Base-by-base conservation (phyloP, 176 grass and related monocot species). In the Thinopyrum elongatum region DNA sequence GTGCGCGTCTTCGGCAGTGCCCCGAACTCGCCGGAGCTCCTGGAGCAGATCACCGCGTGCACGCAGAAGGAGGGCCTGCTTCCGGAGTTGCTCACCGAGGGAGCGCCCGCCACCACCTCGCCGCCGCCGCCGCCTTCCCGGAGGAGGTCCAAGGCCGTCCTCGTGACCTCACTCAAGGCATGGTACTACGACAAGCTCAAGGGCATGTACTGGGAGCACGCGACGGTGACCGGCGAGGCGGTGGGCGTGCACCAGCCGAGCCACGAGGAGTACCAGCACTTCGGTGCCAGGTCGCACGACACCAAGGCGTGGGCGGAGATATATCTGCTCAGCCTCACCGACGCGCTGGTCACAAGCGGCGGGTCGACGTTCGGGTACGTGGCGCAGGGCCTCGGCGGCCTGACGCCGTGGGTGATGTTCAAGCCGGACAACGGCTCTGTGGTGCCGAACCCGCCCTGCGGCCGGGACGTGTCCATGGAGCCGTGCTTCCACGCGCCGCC, bases 281-380 rank as follows among this genome's bases (percentile, higher is more conserved):
- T 49, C 51, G 81, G 80, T 8, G 27, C 27, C 7, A 76, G 14
- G 64, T 85, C 69, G 35, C 95, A 94, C 82, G 91, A 94, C 14
- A 19, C 57, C 71, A 92, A 91, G 89, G 95, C 95, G 33, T 84
- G 80, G 79, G 88, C 92, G 4, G 92, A 97, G 74, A 94, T 97
- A 0, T 97, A 89, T n/a, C 84, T 94, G 81, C 51, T 94, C 8
- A 97, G 95, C 81, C 87, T 90, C 23, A 80, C 80, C 15, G 90
- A 92, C 11, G 73, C 16, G 63, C 67, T 97, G 75, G 70, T 92
- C 28, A 97, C 92, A 35, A 92, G 10, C 42, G 76, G 79, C 9
- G 7, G 13, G 55, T 97, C 94, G 0, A 97, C 92, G 49, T 92
- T 97, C 57, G 94, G 94, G 23, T 94, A 97, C 78, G 87, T 97